phyloP scores from a whole-genome alignment of 805 yeast species.

The Sungouiella blattae region DNA sequence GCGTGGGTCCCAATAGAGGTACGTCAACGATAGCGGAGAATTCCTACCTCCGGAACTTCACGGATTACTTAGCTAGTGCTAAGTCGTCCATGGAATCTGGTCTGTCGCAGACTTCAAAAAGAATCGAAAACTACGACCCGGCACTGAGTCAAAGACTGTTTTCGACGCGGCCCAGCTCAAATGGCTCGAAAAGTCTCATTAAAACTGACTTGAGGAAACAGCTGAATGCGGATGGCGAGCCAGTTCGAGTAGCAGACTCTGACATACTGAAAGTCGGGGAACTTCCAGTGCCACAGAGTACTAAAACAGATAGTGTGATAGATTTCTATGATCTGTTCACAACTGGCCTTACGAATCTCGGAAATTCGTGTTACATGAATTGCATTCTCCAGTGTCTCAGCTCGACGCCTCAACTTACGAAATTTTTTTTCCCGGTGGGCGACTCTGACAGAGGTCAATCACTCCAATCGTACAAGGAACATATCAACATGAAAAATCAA shows the following conservation, averaged over 20 bases:
- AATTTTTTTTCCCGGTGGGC: conserved; percentile 46
- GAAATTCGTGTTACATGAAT: conserved; percentile 93
- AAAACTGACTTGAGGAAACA: too few relatives aligned
- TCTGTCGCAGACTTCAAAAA: too few relatives aligned
- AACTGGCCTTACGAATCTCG: conserved; percentile 76
- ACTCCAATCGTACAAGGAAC: conserved; percentile 54
- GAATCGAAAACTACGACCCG: too few relatives aligned
- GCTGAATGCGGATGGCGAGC: too few relatives aligned
- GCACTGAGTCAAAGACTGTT: too few relatives aligned
- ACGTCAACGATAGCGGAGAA: not conserved
- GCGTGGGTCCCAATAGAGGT: not conserved
- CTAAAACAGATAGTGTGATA: too few relatives aligned
- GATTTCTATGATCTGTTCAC: conserved; percentile 28
- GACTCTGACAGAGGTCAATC: not conserved
- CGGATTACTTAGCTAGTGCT: conserved; percentile 12
- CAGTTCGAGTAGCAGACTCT: too few relatives aligned
- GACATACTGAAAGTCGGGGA: too few relatives aligned
- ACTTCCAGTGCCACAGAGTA: too few relatives aligned
- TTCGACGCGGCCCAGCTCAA: too few relatives aligned
- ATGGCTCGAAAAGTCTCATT: too few relatives aligned
- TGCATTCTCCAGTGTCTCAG: conserved; percentile 82
- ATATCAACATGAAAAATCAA: conserved; percentile 67
- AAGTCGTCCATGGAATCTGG: too few relatives aligned
- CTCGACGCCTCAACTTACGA: conserved; percentile 64
- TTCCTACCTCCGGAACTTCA: conserved; percentile 9